phyloP scores from a whole-genome alignment of 352 stramenopile species.

The Globisporangium nodosum region DNA sequence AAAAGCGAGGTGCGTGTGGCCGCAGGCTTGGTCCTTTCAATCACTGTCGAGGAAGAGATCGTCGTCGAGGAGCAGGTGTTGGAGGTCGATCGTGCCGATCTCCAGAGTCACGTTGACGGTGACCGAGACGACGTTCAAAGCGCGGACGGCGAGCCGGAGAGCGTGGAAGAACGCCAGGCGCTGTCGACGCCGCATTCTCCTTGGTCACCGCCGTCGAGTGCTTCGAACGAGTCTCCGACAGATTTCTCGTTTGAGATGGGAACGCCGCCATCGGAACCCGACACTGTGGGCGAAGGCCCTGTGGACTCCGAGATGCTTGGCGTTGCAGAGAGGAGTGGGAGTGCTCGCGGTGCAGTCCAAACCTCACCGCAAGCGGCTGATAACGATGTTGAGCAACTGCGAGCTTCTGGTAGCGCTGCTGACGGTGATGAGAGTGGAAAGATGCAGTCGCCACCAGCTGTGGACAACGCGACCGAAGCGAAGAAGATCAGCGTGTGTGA shows the following conservation, averaged over 20 bases:
- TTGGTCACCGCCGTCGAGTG: neutral
- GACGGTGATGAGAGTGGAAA: neutral
- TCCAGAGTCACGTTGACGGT: too few species aligned
- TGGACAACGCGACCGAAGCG: neutral
- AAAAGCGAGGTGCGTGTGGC: too few species aligned
- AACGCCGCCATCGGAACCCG: neutral
- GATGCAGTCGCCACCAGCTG: neutral
- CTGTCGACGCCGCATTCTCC: neutral
- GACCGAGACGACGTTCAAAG: neutral
- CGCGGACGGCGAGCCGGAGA: neutral
- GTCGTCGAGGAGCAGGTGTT: too few species aligned
- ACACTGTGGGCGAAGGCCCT: neutral
- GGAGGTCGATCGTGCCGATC: too few species aligned
- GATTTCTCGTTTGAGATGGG: slow-evolving; percentile 2
- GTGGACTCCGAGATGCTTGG: neutral
- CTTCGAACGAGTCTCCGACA: neutral
- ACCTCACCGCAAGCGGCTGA: neutral
- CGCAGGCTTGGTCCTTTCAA: too few species aligned
- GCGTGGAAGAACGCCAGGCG: neutral
- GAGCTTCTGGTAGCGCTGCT: neutral
- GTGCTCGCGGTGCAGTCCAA: neutral
- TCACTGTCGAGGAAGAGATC: too few species aligned
- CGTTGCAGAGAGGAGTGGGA: neutral
- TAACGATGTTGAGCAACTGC: neutral
- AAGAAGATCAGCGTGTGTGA: neutral